These are phyloP conservation scores for Nectriaceae sp. DNA, from an alignment of 2,329 filamentous ascomycete species.

Conservation along the genomic window DNA sequence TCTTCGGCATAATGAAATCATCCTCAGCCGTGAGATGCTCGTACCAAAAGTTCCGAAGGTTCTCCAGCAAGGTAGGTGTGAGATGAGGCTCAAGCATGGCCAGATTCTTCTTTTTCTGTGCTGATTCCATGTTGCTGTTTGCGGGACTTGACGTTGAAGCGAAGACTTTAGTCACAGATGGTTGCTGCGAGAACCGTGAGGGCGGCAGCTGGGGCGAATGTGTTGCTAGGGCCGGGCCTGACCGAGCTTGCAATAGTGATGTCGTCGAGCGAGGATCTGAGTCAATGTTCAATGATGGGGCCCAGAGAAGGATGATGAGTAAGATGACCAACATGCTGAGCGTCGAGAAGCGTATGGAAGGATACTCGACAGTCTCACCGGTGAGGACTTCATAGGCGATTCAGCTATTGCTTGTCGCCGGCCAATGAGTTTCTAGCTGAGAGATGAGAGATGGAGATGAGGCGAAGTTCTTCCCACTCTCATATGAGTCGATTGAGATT, in stretches of 20 bases:
- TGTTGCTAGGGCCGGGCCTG: conserved; percentile 5
- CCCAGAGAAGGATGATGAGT: conserved; percentile 13
- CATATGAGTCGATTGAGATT: no score
- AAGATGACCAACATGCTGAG: conserved; percentile 23
- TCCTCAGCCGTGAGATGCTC: conserved; percentile 33
- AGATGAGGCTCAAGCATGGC: conserved; percentile 21
- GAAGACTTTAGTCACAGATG: conserved; percentile 6
- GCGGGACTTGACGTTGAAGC: not conserved
- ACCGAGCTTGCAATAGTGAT: conserved; percentile 7
- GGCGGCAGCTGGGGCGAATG: not conserved
- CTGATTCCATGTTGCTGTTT: conserved; percentile 6
- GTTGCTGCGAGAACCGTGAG: not conserved
- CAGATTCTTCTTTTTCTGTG: not conserved
- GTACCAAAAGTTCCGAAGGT: conserved; percentile 41
- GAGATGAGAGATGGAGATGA: no score
- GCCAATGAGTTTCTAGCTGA: no score
- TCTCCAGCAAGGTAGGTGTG: conserved; percentile 31
- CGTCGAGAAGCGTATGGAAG: conserved; percentile 11
- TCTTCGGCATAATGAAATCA: conserved; percentile 27
- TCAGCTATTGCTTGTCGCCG: no score
- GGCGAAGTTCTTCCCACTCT: no score
- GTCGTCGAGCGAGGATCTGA: conserved; percentile 13
- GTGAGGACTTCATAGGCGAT: not conserved
- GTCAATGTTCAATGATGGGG: conserved; percentile 20
- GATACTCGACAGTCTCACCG: conserved; percentile 6